phyloP scores from a whole-genome alignment of 208 protist genomes.

The Hexamita inflata region DNA sequence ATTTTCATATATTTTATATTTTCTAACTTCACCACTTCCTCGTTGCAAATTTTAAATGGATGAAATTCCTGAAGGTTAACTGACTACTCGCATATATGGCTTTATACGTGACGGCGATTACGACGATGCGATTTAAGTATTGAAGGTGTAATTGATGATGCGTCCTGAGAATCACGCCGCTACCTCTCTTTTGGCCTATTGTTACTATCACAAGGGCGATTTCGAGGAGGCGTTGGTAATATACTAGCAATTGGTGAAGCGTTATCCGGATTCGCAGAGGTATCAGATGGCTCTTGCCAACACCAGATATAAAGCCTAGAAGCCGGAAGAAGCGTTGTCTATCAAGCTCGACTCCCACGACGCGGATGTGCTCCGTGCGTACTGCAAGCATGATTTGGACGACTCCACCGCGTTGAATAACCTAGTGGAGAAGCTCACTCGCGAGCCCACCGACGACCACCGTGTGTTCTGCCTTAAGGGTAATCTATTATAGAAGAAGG shows the following conservation, averaged over 20 bases:
- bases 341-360: neutral
- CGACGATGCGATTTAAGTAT: neutral
- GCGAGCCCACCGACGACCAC: neutral
- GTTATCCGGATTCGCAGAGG: neutral
- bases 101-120: neutral
- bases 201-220: slow-evolving; percentile 5
- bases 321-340: neutral
- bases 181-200: neutral
- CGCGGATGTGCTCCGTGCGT: neutral
- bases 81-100: neutral
- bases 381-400: slow-evolving; percentile 24
- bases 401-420: neutral
- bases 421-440: slow-evolving; percentile 6
- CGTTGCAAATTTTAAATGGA: too few relatives aligned
- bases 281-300: slow-evolving; percentile 16
- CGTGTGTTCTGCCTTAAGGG: slow-evolving; percentile 17
- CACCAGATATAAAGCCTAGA: neutral
- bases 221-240: neutral
- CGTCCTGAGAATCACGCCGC: neutral
- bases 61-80: slow-evolving; percentile 12
- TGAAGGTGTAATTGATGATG: neutral
- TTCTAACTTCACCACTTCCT: too few relatives aligned
- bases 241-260: neutral
- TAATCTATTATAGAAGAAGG: neutral
- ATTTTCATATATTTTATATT: too few relatives aligned